Base-by-base conservation (phyloP, 768 basidiomycete species). In the Clathrus columnatus region DNA sequence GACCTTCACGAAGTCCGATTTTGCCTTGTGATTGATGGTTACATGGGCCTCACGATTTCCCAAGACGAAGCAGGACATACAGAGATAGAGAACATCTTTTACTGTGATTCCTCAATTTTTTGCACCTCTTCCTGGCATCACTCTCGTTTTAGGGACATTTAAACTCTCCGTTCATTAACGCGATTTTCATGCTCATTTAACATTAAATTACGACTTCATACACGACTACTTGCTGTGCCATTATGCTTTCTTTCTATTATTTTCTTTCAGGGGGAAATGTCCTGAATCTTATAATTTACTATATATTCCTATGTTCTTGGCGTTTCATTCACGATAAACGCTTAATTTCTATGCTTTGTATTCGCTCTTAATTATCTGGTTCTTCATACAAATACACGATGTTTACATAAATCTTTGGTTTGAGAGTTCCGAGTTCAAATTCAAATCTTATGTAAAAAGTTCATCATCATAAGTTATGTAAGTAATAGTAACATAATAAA, bases 1-100 rank as follows among this genome's bases (percentile, higher is more conserved):
- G 26, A 3, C 23, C 51, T 53, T 23, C 29, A 41, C 4, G 26
- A 24, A 21, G 51, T 53, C 17, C 28, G 44, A 11, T 53, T 53
- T 41, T 53, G 51, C 51, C 36, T 53, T 27, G 28, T 53, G n/a
- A 20, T 53, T 43, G 51, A 53, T 26, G 51, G 51, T 24, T 26
- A 42, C 10, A 53, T 43, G 18, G 36, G 24, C 7, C 14, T 53
- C 7, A 26, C 29, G 6, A n/a, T 53, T 23, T 21, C 36, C 10
- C 20, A 43, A 21, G 20, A 53, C 43, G 20, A n/a, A 7, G 29
- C 41, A 11, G 51, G 32, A 23, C 20, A 17, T 14, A 2, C 10
- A 3, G 41, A 53, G 30, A 28, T 18, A 17, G 27, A 26, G 18
- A 21, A 36, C 14, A 27, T 43, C 26, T 20, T 43, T 18, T 53